Percentiles rank a stretch among this genome's conserved stretches.
These are phyloP conservation scores for Phytophthora macrochlamydospora DNA, from an alignment of 352 stramenopile genomes.

Conservation along the genomic window DNA sequence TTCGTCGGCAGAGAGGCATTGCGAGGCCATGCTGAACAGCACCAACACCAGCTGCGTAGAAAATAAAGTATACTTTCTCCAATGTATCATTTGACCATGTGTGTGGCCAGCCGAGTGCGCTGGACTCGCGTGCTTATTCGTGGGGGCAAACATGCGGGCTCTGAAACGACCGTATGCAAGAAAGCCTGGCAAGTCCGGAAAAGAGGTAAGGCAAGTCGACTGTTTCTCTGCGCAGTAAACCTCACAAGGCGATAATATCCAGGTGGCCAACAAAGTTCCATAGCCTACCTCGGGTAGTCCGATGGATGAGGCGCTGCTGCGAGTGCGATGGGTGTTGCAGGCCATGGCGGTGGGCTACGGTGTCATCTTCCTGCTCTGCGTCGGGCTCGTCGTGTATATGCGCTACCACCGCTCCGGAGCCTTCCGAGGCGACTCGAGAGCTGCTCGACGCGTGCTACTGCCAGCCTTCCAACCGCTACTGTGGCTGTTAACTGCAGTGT, in stretches of 20 bases:
- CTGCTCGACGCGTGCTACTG: conserved; percentile 67
- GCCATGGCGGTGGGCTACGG: conserved; percentile 48
- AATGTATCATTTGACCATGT: no score
- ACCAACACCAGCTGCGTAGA: not conserved
- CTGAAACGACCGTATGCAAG: not conserved
- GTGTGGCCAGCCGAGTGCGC: not conserved
- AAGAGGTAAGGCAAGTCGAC: not conserved
- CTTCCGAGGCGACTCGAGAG: conserved; percentile 49
- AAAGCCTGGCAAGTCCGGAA: not conserved
- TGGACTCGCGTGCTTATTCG: not conserved
- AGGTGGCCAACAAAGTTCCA: not conserved
- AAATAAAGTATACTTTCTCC: no score
- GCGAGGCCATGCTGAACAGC: not conserved
- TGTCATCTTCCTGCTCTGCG: conserved; percentile 47
- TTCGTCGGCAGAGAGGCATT: not conserved
- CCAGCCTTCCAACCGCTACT: conserved; percentile 77
- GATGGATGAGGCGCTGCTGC: conserved; percentile 26
- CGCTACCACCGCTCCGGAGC: conserved; percentile 54
- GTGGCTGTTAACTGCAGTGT: conserved; percentile 47
- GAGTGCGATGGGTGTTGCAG: conserved; percentile 33
- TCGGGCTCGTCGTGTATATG: conserved; percentile 58
- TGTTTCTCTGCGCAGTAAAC: conserved; percentile 5
- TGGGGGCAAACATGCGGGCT: not conserved
- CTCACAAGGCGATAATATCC: conserved; percentile 12
- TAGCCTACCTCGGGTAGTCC: not conserved